Percentiles rank a stretch among this genome's conserved stretches.
phyloP scores from a whole-genome alignment of 441 rosid genomes.

The Erysimum cheiri region DNA sequence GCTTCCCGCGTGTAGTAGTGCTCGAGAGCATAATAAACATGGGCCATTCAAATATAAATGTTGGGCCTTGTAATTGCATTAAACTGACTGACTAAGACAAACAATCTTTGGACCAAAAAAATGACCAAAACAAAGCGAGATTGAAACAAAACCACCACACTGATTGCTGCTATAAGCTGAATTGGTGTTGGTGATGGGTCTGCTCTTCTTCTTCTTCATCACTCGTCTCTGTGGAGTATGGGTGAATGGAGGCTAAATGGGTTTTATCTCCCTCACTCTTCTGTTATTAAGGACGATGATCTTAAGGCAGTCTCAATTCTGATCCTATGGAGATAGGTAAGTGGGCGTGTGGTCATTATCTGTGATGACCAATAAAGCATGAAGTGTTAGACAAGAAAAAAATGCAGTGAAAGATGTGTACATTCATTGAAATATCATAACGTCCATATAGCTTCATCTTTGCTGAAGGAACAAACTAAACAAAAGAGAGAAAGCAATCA shows the following conservation, averaged over 20 bases:
- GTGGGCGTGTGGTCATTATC: neutral
- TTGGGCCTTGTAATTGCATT: slow-evolving; percentile 14
- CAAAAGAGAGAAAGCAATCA: slow-evolving; percentile 14
- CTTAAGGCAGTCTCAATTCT: neutral
- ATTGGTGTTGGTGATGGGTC: neutral
- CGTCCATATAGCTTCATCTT: neutral
- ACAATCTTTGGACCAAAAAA: neutral
- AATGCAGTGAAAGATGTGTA: neutral
- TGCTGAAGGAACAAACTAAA: slow-evolving; percentile 18
- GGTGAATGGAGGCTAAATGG: neutral
- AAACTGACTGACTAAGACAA: neutral
- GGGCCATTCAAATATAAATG: neutral
- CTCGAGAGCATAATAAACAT: neutral
- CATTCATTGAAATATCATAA: too few relatives aligned
- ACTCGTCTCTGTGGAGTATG: slow-evolving; percentile 7
- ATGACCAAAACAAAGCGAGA: slow-evolving; percentile 4
- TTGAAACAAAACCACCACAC: slow-evolving; percentile 1
- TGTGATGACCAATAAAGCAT: slow-evolving; percentile 8
- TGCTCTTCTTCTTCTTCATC: slow-evolving; percentile 9
- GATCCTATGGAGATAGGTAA: neutral
- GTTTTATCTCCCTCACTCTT: neutral
- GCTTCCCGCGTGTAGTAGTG: slow-evolving; percentile 22
- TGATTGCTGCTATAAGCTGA: slow-evolving; percentile 7
- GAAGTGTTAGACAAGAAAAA: neutral
- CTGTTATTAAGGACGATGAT: neutral